A percentile compares a stretch with the other conserved stretches of the same genome.
phyloP scores from a whole-genome alignment of 2,329 filamentous ascomycete species.

The Ophiostoma ips region DNA sequence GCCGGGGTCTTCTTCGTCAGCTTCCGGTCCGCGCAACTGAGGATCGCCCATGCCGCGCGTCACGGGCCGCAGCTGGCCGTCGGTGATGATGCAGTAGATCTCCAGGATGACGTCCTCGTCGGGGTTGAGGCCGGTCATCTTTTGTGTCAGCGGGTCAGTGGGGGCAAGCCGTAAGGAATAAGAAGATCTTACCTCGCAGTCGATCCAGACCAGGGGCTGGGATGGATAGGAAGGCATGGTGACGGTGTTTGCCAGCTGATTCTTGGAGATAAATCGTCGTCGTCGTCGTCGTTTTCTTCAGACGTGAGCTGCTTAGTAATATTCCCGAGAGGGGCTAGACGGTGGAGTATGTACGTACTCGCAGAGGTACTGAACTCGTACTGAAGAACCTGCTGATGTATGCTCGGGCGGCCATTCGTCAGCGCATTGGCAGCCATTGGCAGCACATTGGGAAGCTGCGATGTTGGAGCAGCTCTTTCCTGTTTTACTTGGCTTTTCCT shows the following conservation, averaged over 20 bases:
- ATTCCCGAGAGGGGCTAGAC: not conserved
- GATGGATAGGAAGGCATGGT: not conserved
- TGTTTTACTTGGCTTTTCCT: too few relatives aligned
- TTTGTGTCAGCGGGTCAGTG: not conserved
- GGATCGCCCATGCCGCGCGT: not conserved
- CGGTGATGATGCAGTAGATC: conserved; percentile 84
- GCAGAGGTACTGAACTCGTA: too few relatives aligned
- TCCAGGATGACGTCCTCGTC: conserved; percentile 76
- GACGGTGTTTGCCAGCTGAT: too few relatives aligned
- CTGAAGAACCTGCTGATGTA: conserved; percentile 8
- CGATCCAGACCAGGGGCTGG: conserved; percentile 12
- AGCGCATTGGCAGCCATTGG: too few relatives aligned
- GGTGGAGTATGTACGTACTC: too few relatives aligned
- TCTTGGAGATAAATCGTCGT: too few relatives aligned
- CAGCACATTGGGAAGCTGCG: not conserved
- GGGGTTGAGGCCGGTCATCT: conserved; percentile 87
- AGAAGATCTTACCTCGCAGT: conserved; percentile 11
- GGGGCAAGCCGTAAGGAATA: too few relatives aligned
- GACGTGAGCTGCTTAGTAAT: too few relatives aligned
- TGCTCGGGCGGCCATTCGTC: conserved; percentile 6
- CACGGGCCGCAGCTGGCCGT: conserved; percentile 43
- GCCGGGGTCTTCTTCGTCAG: conserved; percentile 60
- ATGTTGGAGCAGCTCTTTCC: too few relatives aligned
- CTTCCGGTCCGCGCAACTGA: conserved; percentile 13
- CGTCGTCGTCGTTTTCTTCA: too few relatives aligned